phyloP scores from a whole-genome alignment of 2,329 filamentous ascomycete species.

The Meredithiella fracta region DNA sequence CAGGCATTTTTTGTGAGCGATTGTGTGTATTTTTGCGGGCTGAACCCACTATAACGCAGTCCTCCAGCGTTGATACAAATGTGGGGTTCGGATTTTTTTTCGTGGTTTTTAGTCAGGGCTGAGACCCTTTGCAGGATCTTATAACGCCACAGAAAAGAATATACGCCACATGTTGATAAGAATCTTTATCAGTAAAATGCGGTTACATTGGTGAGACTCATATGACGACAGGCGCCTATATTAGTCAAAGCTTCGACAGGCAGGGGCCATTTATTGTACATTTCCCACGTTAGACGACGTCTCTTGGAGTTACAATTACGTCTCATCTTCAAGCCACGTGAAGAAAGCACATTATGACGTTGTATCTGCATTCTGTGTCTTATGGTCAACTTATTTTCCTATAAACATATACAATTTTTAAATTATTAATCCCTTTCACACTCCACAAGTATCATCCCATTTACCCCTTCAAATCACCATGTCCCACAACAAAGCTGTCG shows the following conservation, averaged over 20 bases:
- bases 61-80: conserved; percentile 2
- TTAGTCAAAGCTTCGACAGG: background rate
- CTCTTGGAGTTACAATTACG: background rate
- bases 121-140: conserved; percentile 8
- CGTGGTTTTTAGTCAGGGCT: conserved; percentile 8
- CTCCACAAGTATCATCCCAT: background rate
- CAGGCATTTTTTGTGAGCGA: conserved; percentile 12
- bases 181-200: background rate
- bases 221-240: conserved; percentile 10
- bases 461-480: no score
- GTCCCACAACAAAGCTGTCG: conserved; percentile 69
- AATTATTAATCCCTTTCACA: background rate
- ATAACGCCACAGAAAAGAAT: conserved; percentile 1
- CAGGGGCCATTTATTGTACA: background rate
- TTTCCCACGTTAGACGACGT: conserved; percentile 3
- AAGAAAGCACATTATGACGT: background rate
- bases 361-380: background rate
- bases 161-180: conserved; percentile 9
- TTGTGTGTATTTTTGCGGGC: conserved; percentile 14
- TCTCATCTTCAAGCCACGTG: no score
- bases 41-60: conserved; percentile 9
- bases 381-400: background rate
- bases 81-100: conserved; percentile 7
- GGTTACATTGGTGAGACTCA: conserved; percentile 9
- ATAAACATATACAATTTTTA: background rate